Conservation (phyloP, 2,329 filamentous ascomycete genomes). For the Emericellopsis cladophorae region DNA sequence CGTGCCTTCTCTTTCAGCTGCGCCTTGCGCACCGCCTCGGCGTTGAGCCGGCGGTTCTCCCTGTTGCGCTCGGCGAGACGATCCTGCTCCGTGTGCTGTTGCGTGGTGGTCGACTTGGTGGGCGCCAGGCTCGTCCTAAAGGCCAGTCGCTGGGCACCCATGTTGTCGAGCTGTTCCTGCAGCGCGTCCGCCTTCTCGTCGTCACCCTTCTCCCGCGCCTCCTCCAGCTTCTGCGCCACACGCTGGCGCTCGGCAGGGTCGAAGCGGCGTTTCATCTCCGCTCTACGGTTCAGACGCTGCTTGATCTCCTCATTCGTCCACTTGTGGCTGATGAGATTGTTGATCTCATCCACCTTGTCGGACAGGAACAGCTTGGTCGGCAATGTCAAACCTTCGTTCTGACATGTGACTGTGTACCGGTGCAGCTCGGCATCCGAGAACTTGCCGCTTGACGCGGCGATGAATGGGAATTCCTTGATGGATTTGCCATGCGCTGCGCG, state of each 20-base stretch:
- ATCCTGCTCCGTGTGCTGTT: slow-evolving; percentile 57
- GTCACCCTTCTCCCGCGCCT: slow-evolving; percentile 53
- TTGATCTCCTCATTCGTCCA: slow-evolving; percentile 79
- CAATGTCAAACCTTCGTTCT: slow-evolving; percentile 57
- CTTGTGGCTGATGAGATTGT: slow-evolving; percentile 60
- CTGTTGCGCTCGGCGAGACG: slow-evolving; percentile 73
- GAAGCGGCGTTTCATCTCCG: slow-evolving; percentile 52
- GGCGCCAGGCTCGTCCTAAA: slow-evolving; percentile 52
- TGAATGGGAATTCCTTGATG: slow-evolving; percentile 77
- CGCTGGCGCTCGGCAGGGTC: slow-evolving; percentile 56
- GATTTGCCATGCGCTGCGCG: slow-evolving; percentile 72
- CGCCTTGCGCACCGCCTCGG: slow-evolving; percentile 82
- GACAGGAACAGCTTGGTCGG: slow-evolving; percentile 60
- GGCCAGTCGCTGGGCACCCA: slow-evolving; percentile 60
- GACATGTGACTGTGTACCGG: slow-evolving; percentile 64
- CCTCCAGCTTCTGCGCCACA: slow-evolving; percentile 50
- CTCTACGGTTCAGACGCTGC: slow-evolving; percentile 62
- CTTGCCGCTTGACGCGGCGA: slow-evolving; percentile 72
- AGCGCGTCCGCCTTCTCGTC: slow-evolving; percentile 39
- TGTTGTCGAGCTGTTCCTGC: slow-evolving; percentile 47
- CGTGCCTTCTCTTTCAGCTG: slow-evolving; percentile 68
- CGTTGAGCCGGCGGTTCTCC: slow-evolving; percentile 72
- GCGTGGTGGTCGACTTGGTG: slow-evolving; percentile 36
- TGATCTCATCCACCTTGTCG: slow-evolving; percentile 70
- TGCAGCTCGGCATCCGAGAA: slow-evolving; percentile 85